These are phyloP conservation scores for Claviceps monticola DNA, from an alignment of 2,329 filamentous ascomycete genomes.

Conservation along the genomic window DNA sequence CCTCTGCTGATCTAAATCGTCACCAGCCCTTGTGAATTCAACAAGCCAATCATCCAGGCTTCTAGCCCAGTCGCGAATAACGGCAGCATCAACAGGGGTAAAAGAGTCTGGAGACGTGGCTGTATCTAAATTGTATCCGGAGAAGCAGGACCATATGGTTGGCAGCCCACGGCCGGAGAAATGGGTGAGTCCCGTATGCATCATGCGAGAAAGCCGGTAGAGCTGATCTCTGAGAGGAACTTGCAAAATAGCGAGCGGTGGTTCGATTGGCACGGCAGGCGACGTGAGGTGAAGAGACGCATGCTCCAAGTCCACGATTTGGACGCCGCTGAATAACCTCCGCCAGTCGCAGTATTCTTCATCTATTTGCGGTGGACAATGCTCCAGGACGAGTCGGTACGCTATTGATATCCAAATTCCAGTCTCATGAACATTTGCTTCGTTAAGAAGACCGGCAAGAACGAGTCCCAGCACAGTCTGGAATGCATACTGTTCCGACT, in stretches of 20 bases:
- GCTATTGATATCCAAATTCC: slow-evolving; percentile 30
- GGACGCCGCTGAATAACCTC: slow-evolving; percentile 22
- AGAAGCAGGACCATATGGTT: slow-evolving; percentile 29
- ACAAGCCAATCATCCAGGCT: slow-evolving; percentile 28
- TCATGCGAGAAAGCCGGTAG: slow-evolving; percentile 28
- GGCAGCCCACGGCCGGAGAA: slow-evolving; percentile 28
- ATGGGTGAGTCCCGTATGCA: slow-evolving; percentile 28
- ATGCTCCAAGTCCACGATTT: slow-evolving; percentile 31
- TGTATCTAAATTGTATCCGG: slow-evolving; percentile 9
- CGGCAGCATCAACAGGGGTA: slow-evolving; percentile 24
- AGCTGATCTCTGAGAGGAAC: slow-evolving; percentile 25
- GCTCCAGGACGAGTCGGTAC: slow-evolving; percentile 26
- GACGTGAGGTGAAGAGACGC: slow-evolving; percentile 26
- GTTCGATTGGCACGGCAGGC: slow-evolving; percentile 25
- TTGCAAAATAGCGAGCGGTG: slow-evolving; percentile 23
- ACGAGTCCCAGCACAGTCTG: slow-evolving; percentile 28
- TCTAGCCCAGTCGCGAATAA: slow-evolving; percentile 28
- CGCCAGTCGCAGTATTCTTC: slow-evolving; percentile 26
- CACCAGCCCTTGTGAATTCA: slow-evolving; percentile 19
- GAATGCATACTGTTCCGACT: slow-evolving; percentile 25
- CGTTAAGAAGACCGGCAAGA: slow-evolving; percentile 25
- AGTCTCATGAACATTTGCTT: slow-evolving; percentile 27
- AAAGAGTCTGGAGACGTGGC: slow-evolving; percentile 16
- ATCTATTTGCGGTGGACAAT: slow-evolving; percentile 24
- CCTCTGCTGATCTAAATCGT: slow-evolving; percentile 20